phyloP scores from a whole-genome alignment of 805 yeast genomes.

The Metschnikowia corniflorae region DNA sequence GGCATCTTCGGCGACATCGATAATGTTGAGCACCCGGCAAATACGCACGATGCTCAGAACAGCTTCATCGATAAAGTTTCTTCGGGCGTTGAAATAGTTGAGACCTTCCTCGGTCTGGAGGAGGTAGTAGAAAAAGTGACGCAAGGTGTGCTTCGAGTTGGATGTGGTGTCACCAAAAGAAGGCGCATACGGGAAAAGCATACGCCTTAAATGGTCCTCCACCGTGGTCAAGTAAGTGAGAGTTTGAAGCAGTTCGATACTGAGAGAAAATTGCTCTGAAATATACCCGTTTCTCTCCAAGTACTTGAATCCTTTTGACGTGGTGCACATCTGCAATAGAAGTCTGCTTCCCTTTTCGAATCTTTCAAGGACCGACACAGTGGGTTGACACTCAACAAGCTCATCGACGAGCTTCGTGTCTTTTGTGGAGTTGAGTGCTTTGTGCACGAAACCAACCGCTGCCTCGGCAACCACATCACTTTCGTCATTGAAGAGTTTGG shows the following conservation, averaged over 20 bases:
- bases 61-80: constrained; percentile 40
- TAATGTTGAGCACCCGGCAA: constrained; percentile 9
- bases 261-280: constrained; percentile 8
- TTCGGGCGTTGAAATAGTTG: constrained; percentile 43
- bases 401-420: constrained; percentile 43
- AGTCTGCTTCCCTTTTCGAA: constrained; percentile 39
- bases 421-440: constrained; percentile 16
- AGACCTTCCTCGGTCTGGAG: constrained; percentile 82
- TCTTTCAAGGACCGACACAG: constrained; percentile 36
- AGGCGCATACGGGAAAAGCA: constrained; percentile 25
- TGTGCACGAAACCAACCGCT: constrained; percentile 22
- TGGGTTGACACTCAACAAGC: constrained; percentile 54
- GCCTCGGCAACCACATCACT: constrained; percentile 17
- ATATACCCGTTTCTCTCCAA: constrained; percentile 45
- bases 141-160: constrained; percentile 2
- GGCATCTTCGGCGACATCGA: constrained; percentile 7
- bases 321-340: constrained; percentile 59
- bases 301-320: constrained; percentile 66
- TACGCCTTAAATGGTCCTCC: constrained; percentile 9
- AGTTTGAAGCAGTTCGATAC: constrained; percentile 10
- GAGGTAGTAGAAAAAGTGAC: constrained; percentile 76
- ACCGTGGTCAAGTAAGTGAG: constrained; percentile 12
- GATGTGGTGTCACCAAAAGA: neutral
- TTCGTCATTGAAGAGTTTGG: constrained; percentile 68
- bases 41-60: constrained; percentile 15